phyloP scores from a whole-genome alignment of 768 basidiomycete genomes.

The Psilocybe cyanescens region DNA sequence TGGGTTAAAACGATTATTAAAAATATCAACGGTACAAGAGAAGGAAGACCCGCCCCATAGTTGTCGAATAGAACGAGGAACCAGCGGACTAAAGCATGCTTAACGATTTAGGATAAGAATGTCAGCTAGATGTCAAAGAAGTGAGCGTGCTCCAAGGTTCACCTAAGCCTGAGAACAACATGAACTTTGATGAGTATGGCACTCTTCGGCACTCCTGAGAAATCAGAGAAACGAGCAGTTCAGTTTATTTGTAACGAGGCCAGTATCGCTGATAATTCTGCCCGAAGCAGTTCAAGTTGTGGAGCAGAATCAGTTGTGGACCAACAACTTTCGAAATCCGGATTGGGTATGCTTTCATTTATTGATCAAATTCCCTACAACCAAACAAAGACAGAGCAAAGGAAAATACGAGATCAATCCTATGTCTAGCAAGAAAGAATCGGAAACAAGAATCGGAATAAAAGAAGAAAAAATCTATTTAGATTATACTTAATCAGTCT shows the following conservation, averaged over 20 bases:
- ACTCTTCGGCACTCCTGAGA: background rate
- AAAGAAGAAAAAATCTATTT: conserved; percentile 6
- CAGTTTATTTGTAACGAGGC: no score
- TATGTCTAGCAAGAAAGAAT: background rate
- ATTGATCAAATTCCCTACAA: conserved; percentile 3
- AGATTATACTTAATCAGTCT: conserved; percentile 9
- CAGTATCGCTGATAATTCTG: background rate
- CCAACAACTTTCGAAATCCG: background rate
- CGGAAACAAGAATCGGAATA: background rate
- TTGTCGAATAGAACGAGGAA: conserved; percentile 27
- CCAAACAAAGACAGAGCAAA: conserved; percentile 8
- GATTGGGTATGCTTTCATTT: conserved; percentile 1
- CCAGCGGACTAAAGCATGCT: conserved; percentile 45
- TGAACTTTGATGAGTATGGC: background rate
- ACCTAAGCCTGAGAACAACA: conserved; percentile 21
- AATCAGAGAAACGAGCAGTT: background rate
- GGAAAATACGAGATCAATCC: background rate
- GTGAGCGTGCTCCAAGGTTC: background rate
- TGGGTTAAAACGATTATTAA: background rate
- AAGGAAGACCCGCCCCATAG: conserved; percentile 35
- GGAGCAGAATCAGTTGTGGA: background rate
- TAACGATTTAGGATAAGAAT: background rate
- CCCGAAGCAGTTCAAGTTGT: background rate
- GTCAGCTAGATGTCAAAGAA: background rate
- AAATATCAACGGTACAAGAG: background rate